Conservation (phyloP, 2,329 filamentous ascomycete genomes). For the Cercospora sp. region DNA sequence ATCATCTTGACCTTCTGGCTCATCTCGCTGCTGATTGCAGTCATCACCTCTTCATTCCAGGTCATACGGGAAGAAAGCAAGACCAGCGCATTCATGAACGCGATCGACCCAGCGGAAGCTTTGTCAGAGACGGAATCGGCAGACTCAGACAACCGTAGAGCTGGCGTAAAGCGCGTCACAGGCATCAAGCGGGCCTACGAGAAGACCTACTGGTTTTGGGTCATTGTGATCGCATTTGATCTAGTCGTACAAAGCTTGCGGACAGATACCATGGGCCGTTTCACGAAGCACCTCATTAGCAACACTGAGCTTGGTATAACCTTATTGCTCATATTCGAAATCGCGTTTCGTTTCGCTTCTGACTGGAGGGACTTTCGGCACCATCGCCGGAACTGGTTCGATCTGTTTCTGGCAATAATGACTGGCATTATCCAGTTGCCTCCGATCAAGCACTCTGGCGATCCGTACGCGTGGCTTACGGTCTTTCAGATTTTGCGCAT, state of each 20-base stretch:
- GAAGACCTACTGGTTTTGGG: constrained; percentile 75
- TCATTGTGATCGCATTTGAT: constrained; percentile 74
- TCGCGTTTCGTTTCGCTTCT: constrained; percentile 71
- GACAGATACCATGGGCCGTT: constrained; percentile 70
- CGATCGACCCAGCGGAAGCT: constrained; percentile 52
- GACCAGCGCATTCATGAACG: constrained; percentile 84
- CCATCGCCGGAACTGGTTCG: constrained; percentile 73
- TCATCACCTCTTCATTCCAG: constrained; percentile 98
- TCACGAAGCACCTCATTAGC: constrained; percentile 65
- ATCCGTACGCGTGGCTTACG: constrained; percentile 81
- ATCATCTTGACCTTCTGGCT: constrained; percentile 96
- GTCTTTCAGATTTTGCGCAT: constrained; percentile 90
- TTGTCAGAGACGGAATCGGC: constrained; percentile 18
- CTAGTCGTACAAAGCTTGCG: constrained; percentile 76
- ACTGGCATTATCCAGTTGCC: constrained; percentile 87
- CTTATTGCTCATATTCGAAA: constrained; percentile 75
- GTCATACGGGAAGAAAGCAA: constrained; percentile 96
- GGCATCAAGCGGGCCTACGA: constrained; percentile 70
- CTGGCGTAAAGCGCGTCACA: constrained; percentile 39
- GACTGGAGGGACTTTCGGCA: constrained; percentile 81
- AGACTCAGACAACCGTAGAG: neutral
- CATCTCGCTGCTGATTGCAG: constrained; percentile 89
- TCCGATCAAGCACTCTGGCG: constrained; percentile 68
- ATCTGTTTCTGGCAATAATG: constrained; percentile 75
- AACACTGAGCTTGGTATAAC: constrained; percentile 74